phyloP scores from a whole-genome alignment of 2,329 filamentous ascomycete species.

The Xylaria sp. region DNA sequence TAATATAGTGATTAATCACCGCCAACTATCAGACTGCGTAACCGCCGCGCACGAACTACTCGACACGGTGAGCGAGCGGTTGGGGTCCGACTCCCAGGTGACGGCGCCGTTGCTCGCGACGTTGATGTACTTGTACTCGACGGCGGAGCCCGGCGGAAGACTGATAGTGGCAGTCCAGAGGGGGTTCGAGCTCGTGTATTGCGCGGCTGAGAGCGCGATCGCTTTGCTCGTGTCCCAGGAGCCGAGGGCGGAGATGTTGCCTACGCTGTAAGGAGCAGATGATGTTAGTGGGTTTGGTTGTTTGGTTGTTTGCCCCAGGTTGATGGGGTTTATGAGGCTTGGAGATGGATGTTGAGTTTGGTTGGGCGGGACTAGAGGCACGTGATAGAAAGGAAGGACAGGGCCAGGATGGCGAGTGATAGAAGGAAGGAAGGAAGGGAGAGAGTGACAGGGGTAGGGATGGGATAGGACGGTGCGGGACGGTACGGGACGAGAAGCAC shows the following conservation, averaged over 20 bases:
- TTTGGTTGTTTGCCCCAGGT: too few relatives aligned
- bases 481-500: not conserved
- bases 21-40: conserved; percentile 44
- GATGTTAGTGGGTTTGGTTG: conserved; percentile 12
- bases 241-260: conserved; percentile 55
- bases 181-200: conserved; percentile 61
- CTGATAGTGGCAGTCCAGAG: conserved; percentile 62
- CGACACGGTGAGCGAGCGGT: conserved; percentile 48
- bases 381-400: too few relatives aligned
- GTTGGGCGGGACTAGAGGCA: too few relatives aligned
- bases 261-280: conserved; percentile 29
- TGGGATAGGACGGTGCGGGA: not conserved
- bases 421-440: not conserved
- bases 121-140: conserved; percentile 68
- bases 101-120: conserved; percentile 58
- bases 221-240: conserved; percentile 60
- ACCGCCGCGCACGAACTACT: conserved; percentile 37
- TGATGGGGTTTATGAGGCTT: not conserved
- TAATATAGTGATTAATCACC: conserved; percentile 16
- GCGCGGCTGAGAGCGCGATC: conserved; percentile 47
- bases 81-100: conserved; percentile 64
- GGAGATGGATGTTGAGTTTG: not conserved
- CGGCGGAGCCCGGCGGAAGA: conserved; percentile 57
- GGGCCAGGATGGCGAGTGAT: not conserved
- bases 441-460: not conserved